Evolutionary conservation across 208 protist genomes (phyloP), one percentile per base, ranked within the genome.

Genomic region (Acanthamoeba rhysodes): DNA sequence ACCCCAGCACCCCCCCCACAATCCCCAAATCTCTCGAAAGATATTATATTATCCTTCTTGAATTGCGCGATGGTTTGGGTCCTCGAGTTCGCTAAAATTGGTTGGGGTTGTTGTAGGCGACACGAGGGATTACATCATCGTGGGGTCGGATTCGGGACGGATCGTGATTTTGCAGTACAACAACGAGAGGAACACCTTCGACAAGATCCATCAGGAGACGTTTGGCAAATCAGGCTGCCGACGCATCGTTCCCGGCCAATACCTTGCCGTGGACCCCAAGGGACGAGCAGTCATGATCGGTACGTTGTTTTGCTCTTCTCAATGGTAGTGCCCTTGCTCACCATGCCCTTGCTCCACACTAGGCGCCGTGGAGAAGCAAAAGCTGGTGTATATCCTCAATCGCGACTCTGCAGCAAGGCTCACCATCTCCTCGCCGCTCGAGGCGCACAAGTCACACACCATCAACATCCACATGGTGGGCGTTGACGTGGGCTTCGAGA

Each of bases 171-270:
- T 99, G 45, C 98, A 99, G 76, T 99, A 99, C 96, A 97, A 98
- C 80, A 94, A 96, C 16, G 97, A 96, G 10, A 95, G 95, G n/a
- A 97, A 98, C 70, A n/a, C 68, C 29, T 99, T 99, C 88, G 98
- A 99, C 66, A 98, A 98, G 74, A 98, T 99, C 68, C 99, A 99
- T 96, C 96, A 98, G 85, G 98, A 99, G 80, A 99, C 98, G 32
- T 99, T 99, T 78, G 99, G 99, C 50, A 99, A 99, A 95, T 99
- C 98, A 37, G 99, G 99, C 29, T 99, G 98, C 90, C 97, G 99
- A 20, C 97, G 99, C 78, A 99, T 99, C 24, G 98, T 99, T 62
- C 99, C 99, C 0, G 98, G 98, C 0, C 98, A 99, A 72, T 99
- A 98, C 85, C 95, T 99, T n/a, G 98, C 98, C 0, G 98, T 98